Evolutionary conservation across 306 rosid species (phyloP).

Genomic region (Fragaria nilgerrensis): DNA sequence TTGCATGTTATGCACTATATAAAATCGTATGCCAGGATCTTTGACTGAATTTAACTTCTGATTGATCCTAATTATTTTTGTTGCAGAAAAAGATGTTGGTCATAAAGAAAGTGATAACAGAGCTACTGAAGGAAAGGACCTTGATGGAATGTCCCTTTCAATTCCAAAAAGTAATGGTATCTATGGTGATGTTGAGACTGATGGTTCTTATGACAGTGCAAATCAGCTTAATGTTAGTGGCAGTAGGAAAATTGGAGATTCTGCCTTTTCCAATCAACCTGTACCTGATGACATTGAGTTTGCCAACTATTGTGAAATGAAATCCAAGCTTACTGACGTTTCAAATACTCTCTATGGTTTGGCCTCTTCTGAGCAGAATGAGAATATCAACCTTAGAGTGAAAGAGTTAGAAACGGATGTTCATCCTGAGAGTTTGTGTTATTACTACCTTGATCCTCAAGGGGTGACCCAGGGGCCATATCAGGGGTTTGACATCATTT

Average conservation of each 20-base stretch:
- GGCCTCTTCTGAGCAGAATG: slow-evolving; percentile 32
- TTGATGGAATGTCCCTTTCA: slow-evolving; percentile 18
- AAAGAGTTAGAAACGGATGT: slow-evolving; percentile 26
- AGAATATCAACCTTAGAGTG: slow-evolving; percentile 18
- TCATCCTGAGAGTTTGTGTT: slow-evolving; percentile 38
- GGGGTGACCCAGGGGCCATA: slow-evolving; percentile 58
- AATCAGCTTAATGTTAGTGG: slow-evolving; percentile 23
- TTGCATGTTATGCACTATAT: neutral
- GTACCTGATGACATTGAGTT: slow-evolving; percentile 24
- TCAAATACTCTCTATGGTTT: slow-evolving; percentile 31
- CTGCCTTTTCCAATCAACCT: slow-evolving; percentile 18
- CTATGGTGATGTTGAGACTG: slow-evolving; percentile 24
- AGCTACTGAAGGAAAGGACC: slow-evolving; percentile 11
- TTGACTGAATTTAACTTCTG: neutral
- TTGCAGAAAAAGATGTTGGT: slow-evolving; percentile 25
- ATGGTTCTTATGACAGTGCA: slow-evolving; percentile 21
- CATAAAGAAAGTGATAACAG: slow-evolving; percentile 20
- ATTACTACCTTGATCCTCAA: slow-evolving; percentile 64
- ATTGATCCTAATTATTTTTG: slow-evolving; percentile 9
- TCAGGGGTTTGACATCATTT: slow-evolving; percentile 52
- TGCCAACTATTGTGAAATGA: slow-evolving; percentile 27
- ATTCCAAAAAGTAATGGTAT: slow-evolving; percentile 29
- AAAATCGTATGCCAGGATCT: neutral
- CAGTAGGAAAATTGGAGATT: slow-evolving; percentile 24
- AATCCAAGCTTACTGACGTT: slow-evolving; percentile 32